Evolutionary conservation across 2,329 filamentous ascomycete species (phyloP).

Genomic region (Nigrospora oryzae): DNA sequence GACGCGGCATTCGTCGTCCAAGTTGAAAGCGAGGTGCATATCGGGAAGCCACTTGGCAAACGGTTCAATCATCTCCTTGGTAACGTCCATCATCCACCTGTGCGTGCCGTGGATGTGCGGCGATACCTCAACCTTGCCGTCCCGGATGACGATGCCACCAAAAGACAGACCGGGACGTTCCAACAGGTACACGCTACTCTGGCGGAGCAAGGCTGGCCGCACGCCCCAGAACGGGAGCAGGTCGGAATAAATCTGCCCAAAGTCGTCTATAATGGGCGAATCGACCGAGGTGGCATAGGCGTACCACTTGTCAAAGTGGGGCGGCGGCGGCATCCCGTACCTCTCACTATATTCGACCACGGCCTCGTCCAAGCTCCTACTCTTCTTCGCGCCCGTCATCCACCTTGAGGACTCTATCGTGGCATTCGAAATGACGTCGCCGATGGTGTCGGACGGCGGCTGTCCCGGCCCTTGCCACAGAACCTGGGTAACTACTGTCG

Average conservation of each 20-base stretch:
- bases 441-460: conserved; percentile 6
- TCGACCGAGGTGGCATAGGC: conserved; percentile 53
- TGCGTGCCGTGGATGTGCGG: conserved; percentile 23
- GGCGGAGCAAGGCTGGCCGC: conserved; percentile 49
- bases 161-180: conserved; percentile 19
- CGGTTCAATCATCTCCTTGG: conserved; percentile 28
- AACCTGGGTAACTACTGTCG: conserved; percentile 11
- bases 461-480: conserved; percentile 7
- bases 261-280: conserved; percentile 61
- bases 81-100: conserved; percentile 26
- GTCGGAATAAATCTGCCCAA: conserved; percentile 58
- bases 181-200: conserved; percentile 29
- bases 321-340: conserved; percentile 60
- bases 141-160: conserved; percentile 23
- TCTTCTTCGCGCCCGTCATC: conserved; percentile 33
- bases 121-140: conserved; percentile 18
- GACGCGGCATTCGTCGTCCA: conserved; percentile 40
- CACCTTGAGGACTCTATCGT: conserved; percentile 33
- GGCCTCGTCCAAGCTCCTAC: conserved; percentile 47
- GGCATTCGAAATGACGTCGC: conserved; percentile 36
- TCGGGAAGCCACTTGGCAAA: conserved; percentile 37
- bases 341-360: conserved; percentile 57
- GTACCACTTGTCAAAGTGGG: conserved; percentile 67
- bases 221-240: conserved; percentile 64
- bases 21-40: conserved; percentile 44